Evolutionary conservation across 768 basidiomycete genomes (phyloP).

Genomic region (Tylopilus intermedius): DNA sequence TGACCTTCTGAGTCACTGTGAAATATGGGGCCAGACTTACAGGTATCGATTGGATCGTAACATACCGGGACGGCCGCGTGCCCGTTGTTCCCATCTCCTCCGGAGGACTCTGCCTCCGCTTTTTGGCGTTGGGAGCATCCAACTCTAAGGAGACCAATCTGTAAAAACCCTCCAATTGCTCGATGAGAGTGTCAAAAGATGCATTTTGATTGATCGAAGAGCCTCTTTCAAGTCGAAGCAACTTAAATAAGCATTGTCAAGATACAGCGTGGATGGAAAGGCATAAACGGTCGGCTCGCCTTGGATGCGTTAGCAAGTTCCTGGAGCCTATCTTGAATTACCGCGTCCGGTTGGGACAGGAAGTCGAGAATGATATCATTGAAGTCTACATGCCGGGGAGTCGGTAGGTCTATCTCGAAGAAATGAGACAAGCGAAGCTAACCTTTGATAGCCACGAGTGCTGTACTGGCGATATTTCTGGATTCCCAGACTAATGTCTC

Average conservation of each 20-base stretch:
- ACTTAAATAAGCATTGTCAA: constrained; percentile 1
- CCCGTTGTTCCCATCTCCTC: neutral
- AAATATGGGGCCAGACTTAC: constrained; percentile 1
- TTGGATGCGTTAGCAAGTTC: constrained; percentile 10
- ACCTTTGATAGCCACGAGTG: constrained; percentile 17
- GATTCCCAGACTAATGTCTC: constrained; percentile 17
- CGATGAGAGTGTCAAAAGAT: constrained; percentile 8
- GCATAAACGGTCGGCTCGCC: neutral
- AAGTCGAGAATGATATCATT: constrained; percentile 19
- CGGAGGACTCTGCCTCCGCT: neutral
- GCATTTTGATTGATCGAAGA: constrained; percentile 5
- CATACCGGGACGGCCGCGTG: constrained; percentile 1
- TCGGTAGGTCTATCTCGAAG: neutral
- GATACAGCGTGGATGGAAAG: no score
- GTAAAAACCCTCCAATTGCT: constrained; percentile 10
- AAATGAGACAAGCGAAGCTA: neutral
- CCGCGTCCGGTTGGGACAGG: constrained; percentile 8
- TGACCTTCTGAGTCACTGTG: neutral
- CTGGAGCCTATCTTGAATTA: constrained; percentile 10
- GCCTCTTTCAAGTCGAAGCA: constrained; percentile 10
- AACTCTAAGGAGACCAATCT: neutral
- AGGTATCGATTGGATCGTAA: neutral
- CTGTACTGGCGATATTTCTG: constrained; percentile 11
- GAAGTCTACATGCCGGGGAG: constrained; percentile 9
- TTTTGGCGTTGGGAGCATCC: neutral